Conservation (phyloP, 2,329 filamentous ascomycete species). For the Aureobasidium musti region DNA sequence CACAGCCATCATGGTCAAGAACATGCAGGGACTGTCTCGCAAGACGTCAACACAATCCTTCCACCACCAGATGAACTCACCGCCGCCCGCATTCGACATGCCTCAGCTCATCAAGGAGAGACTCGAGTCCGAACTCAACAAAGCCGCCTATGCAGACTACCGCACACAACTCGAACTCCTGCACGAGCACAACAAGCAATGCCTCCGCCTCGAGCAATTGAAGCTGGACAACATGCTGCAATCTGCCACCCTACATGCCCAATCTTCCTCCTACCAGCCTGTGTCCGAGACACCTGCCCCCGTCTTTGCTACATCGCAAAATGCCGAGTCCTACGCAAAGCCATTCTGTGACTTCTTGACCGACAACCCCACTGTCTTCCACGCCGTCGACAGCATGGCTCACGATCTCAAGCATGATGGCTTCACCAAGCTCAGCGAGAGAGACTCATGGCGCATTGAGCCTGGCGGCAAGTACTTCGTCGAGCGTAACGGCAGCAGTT, state of each 20-base stretch:
- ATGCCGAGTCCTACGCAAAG: slow-evolving; percentile 61
- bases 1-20: slow-evolving; percentile 29
- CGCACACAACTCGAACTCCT: slow-evolving; percentile 39
- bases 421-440: slow-evolving; percentile 76
- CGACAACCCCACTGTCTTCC: slow-evolving; percentile 90
- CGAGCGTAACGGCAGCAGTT: slow-evolving; percentile 78
- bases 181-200: slow-evolving; percentile 29
- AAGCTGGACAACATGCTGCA: slow-evolving; percentile 30
- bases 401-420: slow-evolving; percentile 69
- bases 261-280: slow-evolving; percentile 6
- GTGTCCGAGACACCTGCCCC: not conserved
- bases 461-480: slow-evolving; percentile 86
- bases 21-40: slow-evolving; percentile 29
- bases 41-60: slow-evolving; percentile 28
- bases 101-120: slow-evolving; percentile 7
- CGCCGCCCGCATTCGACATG: slow-evolving; percentile 14
- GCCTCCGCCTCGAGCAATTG: slow-evolving; percentile 25
- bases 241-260: slow-evolving; percentile 24
- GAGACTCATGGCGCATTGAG: slow-evolving; percentile 78
- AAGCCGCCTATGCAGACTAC: slow-evolving; percentile 12
- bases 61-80: slow-evolving; percentile 18
- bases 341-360: slow-evolving; percentile 87
- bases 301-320: slow-evolving; percentile 20
- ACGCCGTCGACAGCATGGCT: slow-evolving; percentile 79
- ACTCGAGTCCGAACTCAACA: slow-evolving; percentile 24